phyloP scores from a whole-genome alignment of 768 basidiomycete species.

The Boletus subcaerulescens region DNA sequence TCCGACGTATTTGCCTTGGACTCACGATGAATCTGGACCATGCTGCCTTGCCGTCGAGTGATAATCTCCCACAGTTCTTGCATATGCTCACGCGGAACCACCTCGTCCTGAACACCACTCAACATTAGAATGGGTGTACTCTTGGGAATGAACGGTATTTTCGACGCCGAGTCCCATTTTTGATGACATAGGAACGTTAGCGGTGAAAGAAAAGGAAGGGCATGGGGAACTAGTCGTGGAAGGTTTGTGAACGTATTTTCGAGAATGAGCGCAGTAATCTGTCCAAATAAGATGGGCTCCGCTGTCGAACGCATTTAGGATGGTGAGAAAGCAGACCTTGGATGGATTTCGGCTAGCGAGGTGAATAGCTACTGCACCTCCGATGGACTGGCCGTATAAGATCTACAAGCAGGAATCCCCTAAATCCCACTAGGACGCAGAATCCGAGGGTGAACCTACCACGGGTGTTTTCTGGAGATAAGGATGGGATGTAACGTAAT shows the following conservation, averaged over 20 bases:
- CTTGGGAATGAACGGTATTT: constrained; percentile 59
- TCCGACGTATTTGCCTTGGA: constrained; percentile 39
- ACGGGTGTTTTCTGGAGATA: constrained; percentile 63
- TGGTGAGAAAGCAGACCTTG: constrained; percentile 41
- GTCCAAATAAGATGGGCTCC: not conserved
- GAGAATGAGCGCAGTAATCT: constrained; percentile 79
- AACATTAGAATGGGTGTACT: constrained; percentile 78
- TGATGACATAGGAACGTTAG: constrained; percentile 82
- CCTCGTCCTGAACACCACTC: constrained; percentile 58
- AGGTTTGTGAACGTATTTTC: constrained; percentile 95
- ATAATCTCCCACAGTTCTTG: constrained; percentile 64
- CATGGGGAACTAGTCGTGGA: constrained; percentile 74
- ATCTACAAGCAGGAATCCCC: constrained; percentile 40
- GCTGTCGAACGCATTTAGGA: not conserved
- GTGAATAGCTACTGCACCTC: constrained; percentile 90
- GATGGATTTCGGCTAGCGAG: constrained; percentile 75
- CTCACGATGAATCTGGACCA: constrained; percentile 15
- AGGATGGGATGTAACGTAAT: constrained; percentile 67
- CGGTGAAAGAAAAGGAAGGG: constrained; percentile 69
- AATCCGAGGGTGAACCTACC: constrained; percentile 38
- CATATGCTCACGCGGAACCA: constrained; percentile 57
- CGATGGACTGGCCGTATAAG: constrained; percentile 83
- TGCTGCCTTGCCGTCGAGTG: constrained; percentile 42
- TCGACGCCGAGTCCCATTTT: constrained; percentile 79
- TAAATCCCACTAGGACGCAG: not conserved